Base-by-base conservation (phyloP, 371 early-diverging fungal genomes). In the Mortierella sp. region DNA sequence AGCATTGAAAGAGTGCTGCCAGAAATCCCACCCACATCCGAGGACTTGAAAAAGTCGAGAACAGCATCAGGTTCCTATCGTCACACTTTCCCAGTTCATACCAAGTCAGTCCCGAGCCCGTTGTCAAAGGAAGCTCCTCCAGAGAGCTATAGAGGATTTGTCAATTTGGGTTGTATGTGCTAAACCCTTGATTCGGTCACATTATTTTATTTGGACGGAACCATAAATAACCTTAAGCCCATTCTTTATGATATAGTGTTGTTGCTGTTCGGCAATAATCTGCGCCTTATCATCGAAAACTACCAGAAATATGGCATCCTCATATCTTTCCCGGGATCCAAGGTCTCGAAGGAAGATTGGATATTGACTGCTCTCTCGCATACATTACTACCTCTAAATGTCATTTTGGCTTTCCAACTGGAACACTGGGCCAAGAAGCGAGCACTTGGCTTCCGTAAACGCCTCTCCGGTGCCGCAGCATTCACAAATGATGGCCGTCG, bases 281-380 rank as follows among this genome's bases (percentile, higher is more conserved):
- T 95, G 58, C 93, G 96, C 10, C 87, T 96, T 52, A 88, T 95
- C 57, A 89, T 97, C 69, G 97, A 96, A 69, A 97, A 97, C 83
- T 94, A 90, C 86, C 76, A 91, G 80, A 96, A 96, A 80, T 97
- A 97, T 78, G 97, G 97, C 32, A 86, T 95, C 22, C 86, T 96
- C 32, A 87, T 96, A 67, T 86, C 87, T 58, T 72, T 91, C 7
- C 93, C 94, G 11, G 89, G 91, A 58, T 86, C 87, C 63, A 81
- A 85, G 21, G 58, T 83, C 63, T 87, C 89, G 19, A 73, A 74
- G 52, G 74, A 86, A 61, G 93, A 94, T 76, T 92, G 88, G 83
- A 76, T 84, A 43, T 74, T 85, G 53, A 86, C 86, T 58, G 72
- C 86, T 11, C 69, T 90, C 6, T 87, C 91, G 7, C 84, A 89